Base-by-base conservation (phyloP, 345 rosid genomes). In the Jatropha curcas region DNA sequence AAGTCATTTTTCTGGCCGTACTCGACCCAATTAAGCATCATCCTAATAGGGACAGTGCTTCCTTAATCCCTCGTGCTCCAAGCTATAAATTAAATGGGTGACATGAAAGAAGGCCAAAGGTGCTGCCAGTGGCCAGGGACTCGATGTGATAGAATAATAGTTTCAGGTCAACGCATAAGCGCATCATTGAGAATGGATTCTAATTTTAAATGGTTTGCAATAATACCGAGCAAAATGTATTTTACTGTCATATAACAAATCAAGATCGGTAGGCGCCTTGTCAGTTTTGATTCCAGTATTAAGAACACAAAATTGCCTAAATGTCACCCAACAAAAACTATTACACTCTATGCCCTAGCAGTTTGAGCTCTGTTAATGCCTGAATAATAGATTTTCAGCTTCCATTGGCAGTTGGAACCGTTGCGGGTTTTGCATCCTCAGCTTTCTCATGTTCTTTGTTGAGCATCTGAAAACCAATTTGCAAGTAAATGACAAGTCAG, bases 371-470 rank as follows among this genome's bases (percentile, higher is more conserved):
- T 5, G n/a, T 59, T n/a, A 56, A 12, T 22, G 16, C 61, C 13
- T 14, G 33, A 17, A 48, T 24, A 31, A 31, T 19, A 34, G 22
- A 48, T 4, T 31, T 35, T 72, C 75, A 81, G 83, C 87, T 82
- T 73, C 84, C 83, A 58, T 60, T 34, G n/a, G 72, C 77, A 59
- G 85, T 74, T 1, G 88, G 86, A 46, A 83, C 77, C 1, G 88
- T 50, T 55, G 81, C 84, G 14, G 92, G 90, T 75, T 91, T 88
- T 2, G 90, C 80, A 73, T 89, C 97, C 73, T 91, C 92, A 0
- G 90, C 89, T 74, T 89, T 91, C 64, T 89, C 97, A 28, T 91
- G 98, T 76, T 93, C 97, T 81, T 87, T 91, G 82, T 93, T 89
- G 71, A 89, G 84, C 78, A 93, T 87, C 93, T 91, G 86, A 74